Base-by-base conservation (phyloP, 2,329 filamentous ascomycete species). In the Ophiostoma himal-ulmi region DNA sequence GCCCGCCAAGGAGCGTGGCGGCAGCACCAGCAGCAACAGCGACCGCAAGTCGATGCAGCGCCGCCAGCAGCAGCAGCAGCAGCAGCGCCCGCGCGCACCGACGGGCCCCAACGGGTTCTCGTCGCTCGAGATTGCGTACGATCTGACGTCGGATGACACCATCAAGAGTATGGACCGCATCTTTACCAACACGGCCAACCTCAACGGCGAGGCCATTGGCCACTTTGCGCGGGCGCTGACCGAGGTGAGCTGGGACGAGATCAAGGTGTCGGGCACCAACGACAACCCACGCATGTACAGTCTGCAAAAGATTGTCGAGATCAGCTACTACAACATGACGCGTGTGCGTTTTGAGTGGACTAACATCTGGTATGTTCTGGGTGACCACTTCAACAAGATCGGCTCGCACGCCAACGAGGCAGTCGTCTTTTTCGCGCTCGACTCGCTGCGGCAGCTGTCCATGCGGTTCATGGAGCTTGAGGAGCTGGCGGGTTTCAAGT, bases 391-490 rank as follows among this genome's bases (percentile, higher is more conserved):
- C 84, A 98, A 98, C 79, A 90, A 94, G 73, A 95, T 99, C 72
- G 96, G 96, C 69, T 98, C 94, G 77, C 94, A 98, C 77, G 92
- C 90, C 76, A 99, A 99, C 80, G 97, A 95, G 14, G 91, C 93
- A 7, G 95, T 99, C 69, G 96, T 99, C 13, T 98, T 96, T 81
- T 99, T 99, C 77, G 95, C 95, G 3, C 85, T 99, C 37, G 96
- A 99, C 81, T 97, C 94, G 3, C 81, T 99, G 64, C 88, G 96
- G 57, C 95, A 99, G 79, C 82, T 99, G 57, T 97, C 94, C 0
- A 98, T 99, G 94, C 91, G 94, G 22, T 99, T 99, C 78, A 92
- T 99, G 91, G 95, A 99, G 80, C 93, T 98, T 72, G 95, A 97
- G 78, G 95, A 99, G 79, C 81, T 99, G 75, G 93, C 95, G 0